Base-by-base conservation (phyloP, 1,284 basidiomycete species). In the Violaceomyces palustris region DNA sequence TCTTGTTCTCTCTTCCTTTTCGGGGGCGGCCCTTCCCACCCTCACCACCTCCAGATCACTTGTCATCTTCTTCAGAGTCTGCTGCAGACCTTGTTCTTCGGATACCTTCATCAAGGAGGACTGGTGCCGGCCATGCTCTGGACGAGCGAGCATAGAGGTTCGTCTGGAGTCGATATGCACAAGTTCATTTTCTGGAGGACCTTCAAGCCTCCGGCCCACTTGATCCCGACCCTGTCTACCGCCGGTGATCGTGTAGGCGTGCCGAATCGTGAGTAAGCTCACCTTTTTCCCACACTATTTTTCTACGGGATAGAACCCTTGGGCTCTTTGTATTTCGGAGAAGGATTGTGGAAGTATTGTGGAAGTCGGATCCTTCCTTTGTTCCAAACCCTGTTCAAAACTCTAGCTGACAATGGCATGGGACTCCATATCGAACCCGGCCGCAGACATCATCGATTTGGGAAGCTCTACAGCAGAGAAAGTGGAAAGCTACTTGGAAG, bases 41-140 rank as follows among this genome's bases (percentile, higher is more conserved):
- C 12, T 18, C 40, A 24, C 26, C 24, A 15, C 3, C 35, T 23
- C 40, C 33, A 39, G 43, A 8, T 35, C 6, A 1, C 18, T 12
- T 25, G 50, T 2, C 46, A 59, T 31, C n/a, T 56, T 6, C 3
- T 45, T 3, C 64, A 67, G 28, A 55, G 54, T 27, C 1, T 50
- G 9, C 10, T 50, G 3, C 47, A 62, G 38, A 39, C 48, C 2
- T 2, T 50, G 11, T 42, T 66, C 35, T 64, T 67, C 42, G 45
- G 39, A 4, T 45, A 50, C 27, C 33, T 47, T 14, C 64, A 67
- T 39, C 64, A 67, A 31, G 59, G 26, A 0, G 55, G 42, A 2
- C 39, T 67, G 7, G 30, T 64, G 3, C 58, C 59, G 1, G 22
- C 52, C 0, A 42, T 67, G 1, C 43, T 67, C 17, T 22, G 31